Base-by-base conservation (phyloP, 805 yeast species). In the Metschnikowia amazonensis region DNA sequence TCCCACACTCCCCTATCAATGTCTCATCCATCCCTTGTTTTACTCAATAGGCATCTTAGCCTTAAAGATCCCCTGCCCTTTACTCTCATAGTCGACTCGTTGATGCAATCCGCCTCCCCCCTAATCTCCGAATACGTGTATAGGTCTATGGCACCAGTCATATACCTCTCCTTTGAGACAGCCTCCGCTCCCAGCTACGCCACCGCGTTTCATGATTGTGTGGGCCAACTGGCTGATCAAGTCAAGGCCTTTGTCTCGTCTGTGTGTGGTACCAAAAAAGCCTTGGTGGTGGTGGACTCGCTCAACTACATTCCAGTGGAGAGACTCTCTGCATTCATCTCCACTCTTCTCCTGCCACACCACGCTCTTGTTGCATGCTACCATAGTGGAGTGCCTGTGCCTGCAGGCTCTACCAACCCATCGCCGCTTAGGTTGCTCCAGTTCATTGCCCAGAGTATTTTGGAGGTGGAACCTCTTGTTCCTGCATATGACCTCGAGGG, bases 11-110 rank as follows among this genome's bases (percentile, higher is more conserved):
- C n/a, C n/a, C n/a, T n/a, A n/a, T n/a, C n/a, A n/a, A n/a, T n/a
- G n/a, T 53, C 59, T 3, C 72, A 66, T 47, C 64, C 57, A 36
- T 62, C 75, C 3, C 48, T 62, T 5, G 83, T 84, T 27, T 68
- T 89, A 5, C 69, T 90, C 45, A 80, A 75, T 37, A 68, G 98
- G 47, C 68, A 88, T 5, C 63, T 94, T 2, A 65, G 81, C 2
- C 66, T 87, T 42, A 86, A 82, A 52, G 98, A 94, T 57, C 64
- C 64, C 18, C 77, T 92, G 0, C 95, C 96, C 0, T 77, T 92
- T 44, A 62, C 88, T 2, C 70, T 92, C 4, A 69, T 85, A 3
- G 59, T 78, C 7, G 98, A 94, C 60, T 74, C 86, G 1, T 64
- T 89, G 8, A 69, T 76, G 0, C 97, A 90, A 61, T 79, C 94